A percentile compares a stretch with the other conserved stretches of the same genome.
Conservation (phyloP, 192 early-diverging fungal genomes). For the Glomus cerebriforme region DNA sequence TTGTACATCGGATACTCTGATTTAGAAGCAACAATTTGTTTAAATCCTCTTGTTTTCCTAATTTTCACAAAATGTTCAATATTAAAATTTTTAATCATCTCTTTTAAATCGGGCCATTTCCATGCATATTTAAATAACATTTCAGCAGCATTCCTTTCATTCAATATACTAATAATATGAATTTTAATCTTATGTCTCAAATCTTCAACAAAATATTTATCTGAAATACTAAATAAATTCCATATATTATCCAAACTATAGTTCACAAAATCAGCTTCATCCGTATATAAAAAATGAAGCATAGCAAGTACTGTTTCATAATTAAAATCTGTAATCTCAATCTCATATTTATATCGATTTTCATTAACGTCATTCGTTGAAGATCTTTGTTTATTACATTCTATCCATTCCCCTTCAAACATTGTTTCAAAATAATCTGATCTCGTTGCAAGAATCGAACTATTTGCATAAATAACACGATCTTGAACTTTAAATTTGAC, state of each 20-base stretch:
- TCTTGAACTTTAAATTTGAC: slow-evolving; percentile 27
- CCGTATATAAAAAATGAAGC: slow-evolving; percentile 14
- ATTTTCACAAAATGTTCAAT: slow-evolving; percentile 4
- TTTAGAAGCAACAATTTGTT: not conserved
- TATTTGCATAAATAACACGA: slow-evolving; percentile 23
- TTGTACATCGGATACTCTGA: not conserved
- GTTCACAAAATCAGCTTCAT: not conserved
- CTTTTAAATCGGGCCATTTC: slow-evolving; percentile 28
- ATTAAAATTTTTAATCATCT: not conserved
- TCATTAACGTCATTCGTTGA: not conserved
- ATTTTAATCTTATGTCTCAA: not conserved
- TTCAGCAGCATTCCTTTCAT: not conserved
- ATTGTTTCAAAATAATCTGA: slow-evolving; percentile 31
- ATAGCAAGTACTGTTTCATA: not conserved
- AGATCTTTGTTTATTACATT: not conserved
- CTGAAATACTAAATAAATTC: not conserved
- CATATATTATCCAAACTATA: not conserved
- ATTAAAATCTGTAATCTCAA: slow-evolving; percentile 4
- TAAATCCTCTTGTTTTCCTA: not conserved
- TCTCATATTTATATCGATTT: not conserved
- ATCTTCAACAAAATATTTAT: slow-evolving; percentile 15
- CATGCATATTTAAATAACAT: slow-evolving; percentile 11
- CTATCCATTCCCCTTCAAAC: slow-evolving; percentile 26
- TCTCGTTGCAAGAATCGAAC: slow-evolving; percentile 18
- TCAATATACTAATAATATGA: not conserved